A percentile compares a stretch with the other conserved stretches of the same genome.
Evolutionary conservation across 2,329 filamentous ascomycete genomes (phyloP).

Genomic region (Colletotrichum sp.): DNA sequence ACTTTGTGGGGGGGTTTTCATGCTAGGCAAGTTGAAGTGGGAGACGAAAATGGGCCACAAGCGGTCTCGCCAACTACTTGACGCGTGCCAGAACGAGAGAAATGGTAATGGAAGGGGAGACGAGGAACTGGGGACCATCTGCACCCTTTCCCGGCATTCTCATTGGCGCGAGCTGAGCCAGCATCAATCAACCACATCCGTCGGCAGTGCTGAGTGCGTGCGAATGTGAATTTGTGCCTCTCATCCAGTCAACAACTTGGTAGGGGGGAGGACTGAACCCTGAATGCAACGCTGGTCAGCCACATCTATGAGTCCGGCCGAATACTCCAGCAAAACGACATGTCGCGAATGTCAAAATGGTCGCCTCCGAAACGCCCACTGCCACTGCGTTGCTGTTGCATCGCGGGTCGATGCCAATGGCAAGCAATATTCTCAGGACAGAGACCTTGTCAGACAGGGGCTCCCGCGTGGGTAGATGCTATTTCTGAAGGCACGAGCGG

Average conservation of each 20-base stretch:
- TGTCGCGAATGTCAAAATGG: neutral
- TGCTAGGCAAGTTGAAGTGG: conserved; percentile 1
- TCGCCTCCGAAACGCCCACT: neutral
- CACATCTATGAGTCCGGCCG: neutral
- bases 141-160: conserved; percentile 27
- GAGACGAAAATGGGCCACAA: neutral
- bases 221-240: neutral
- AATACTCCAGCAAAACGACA: neutral
- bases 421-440: neutral
- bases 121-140: conserved; percentile 32
- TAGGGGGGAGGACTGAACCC: neutral
- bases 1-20: conserved; percentile 14
- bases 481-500: conserved; percentile 12
- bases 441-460: neutral
- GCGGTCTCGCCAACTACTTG: conserved; percentile 21
- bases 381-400: neutral
- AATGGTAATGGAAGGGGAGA: conserved; percentile 26
- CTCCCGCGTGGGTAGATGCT: conserved; percentile 11
- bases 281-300: neutral
- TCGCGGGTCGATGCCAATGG: neutral
- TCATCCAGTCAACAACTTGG: neutral
- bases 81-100: conserved; percentile 27
- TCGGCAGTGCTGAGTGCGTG: neutral
- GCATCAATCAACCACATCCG: neutral
- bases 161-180: conserved; percentile 31